phyloP scores from a whole-genome alignment of 306 rosid genomes.

The Nissolia schottii region DNA sequence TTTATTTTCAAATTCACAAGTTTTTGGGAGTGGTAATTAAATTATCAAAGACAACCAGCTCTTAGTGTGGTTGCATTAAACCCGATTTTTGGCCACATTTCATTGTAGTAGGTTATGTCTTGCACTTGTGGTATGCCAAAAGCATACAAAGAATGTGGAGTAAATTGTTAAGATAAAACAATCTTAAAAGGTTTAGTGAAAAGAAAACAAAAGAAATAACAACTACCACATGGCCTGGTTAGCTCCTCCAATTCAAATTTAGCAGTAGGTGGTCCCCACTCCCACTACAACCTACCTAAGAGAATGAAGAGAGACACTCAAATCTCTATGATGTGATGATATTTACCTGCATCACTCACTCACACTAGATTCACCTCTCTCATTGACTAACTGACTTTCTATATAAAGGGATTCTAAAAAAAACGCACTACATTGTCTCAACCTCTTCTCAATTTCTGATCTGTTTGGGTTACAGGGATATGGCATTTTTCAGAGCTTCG shows the following conservation, averaged over 20 bases:
- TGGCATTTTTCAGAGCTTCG: conserved; percentile 34
- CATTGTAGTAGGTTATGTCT: neutral
- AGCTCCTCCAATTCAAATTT: neutral
- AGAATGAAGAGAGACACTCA: neutral
- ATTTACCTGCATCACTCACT: neutral
- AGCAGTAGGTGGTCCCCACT: conserved; percentile 16
- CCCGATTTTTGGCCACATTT: neutral
- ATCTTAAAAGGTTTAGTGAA: no score
- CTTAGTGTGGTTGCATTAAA: neutral
- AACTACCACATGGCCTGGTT: conserved; percentile 23
- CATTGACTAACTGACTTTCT: neutral
- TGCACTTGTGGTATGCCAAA: neutral
- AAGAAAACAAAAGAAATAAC: neutral
- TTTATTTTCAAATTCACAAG: neutral
- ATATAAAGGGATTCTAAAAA: neutral
- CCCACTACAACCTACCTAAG: neutral
- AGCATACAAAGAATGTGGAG: neutral
- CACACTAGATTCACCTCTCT: neutral
- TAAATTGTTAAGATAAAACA: no score
- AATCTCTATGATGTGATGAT: neutral
- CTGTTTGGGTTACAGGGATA: neutral
- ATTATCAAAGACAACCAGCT: neutral
- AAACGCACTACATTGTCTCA: neutral
- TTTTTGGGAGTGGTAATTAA: neutral
- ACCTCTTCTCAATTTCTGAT: neutral